These are phyloP conservation scores for Emmonsiellopsis sp. DNA, from an alignment of 2,329 filamentous ascomycete genomes.

Conservation along the genomic window DNA sequence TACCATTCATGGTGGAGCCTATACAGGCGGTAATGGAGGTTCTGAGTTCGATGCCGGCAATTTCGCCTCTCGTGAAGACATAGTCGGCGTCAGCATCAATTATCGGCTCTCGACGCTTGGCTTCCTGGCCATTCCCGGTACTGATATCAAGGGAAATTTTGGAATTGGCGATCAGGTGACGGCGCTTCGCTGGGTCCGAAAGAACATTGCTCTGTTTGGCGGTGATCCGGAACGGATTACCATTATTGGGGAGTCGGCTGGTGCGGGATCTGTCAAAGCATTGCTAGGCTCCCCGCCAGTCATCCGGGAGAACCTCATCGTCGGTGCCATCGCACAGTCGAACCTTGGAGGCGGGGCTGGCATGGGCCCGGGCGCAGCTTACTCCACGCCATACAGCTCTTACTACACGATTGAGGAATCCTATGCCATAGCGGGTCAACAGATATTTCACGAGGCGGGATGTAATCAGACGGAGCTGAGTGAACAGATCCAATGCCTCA, in stretches of 20 bases:
- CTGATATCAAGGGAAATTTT: conserved; percentile 38
- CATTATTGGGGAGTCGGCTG: conserved; percentile 42
- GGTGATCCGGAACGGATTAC: conserved; percentile 33
- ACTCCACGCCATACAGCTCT: conserved; percentile 46
- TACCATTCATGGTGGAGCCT: conserved; percentile 47
- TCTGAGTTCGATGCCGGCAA: conserved; percentile 41
- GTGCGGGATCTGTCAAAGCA: conserved; percentile 15
- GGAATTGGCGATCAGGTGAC: conserved; percentile 41
- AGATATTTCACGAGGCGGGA: conserved; percentile 42
- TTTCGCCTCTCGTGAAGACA: conserved; percentile 20
- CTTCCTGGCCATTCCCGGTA: conserved; percentile 42
- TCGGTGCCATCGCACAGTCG: conserved; percentile 10
- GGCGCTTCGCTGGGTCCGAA: conserved; percentile 31
- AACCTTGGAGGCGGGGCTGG: neutral
- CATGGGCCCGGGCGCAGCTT: conserved; percentile 21
- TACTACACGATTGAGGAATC: conserved; percentile 48
- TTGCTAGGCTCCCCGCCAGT: conserved; percentile 10
- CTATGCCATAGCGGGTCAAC: conserved; percentile 37
- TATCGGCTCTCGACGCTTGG: conserved; percentile 41
- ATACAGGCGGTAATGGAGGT: conserved; percentile 41
- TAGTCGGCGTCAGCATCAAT: conserved; percentile 40
- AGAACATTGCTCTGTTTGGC: conserved; percentile 34
- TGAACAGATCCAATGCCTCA: conserved; percentile 39
- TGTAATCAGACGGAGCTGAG: conserved; percentile 36
- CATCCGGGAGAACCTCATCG: conserved; percentile 8